phyloP scores from a whole-genome alignment of 441 rosid species.

The Populus hybrid region DNA sequence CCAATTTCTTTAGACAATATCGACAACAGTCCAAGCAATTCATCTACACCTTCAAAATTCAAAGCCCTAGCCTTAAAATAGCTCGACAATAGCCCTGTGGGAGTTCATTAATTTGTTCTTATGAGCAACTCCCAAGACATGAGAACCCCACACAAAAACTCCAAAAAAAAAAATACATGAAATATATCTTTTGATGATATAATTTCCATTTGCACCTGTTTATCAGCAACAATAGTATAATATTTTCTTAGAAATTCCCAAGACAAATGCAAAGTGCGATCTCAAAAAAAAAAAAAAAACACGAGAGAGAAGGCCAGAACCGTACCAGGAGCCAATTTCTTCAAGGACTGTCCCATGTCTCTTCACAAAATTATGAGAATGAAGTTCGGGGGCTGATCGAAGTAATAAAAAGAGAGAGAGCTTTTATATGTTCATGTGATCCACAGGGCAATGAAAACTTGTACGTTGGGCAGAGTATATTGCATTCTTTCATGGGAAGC shows the following conservation, averaged over 20 bases:
- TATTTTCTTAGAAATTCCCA: not conserved
- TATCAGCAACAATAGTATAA: too few species aligned
- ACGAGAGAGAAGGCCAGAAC: not conserved
- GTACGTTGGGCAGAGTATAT: conserved; percentile 18
- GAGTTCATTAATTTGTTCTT: not conserved
- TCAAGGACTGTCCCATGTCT: conserved; percentile 28
- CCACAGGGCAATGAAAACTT: conserved; percentile 10
- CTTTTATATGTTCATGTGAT: not conserved
- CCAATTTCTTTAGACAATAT: not conserved
- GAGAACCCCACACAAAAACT: not conserved
- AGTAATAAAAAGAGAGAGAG: not conserved
- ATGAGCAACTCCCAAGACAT: not conserved
- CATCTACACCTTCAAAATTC: not conserved
- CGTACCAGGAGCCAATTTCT: conserved; percentile 17
- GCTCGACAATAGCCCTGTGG: not conserved
- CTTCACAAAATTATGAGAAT: not conserved
- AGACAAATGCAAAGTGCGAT: not conserved
- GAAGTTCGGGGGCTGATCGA: not conserved
- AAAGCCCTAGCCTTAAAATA: not conserved
- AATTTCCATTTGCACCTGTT: not conserved
- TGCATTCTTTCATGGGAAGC: conserved; percentile 10
- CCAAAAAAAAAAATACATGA: not conserved
- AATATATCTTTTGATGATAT: too few species aligned
- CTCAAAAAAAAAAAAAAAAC: not conserved
- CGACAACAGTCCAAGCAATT: not conserved